Base-by-base conservation (phyloP, 2,329 filamentous ascomycete genomes). In the Aspergillus viridinutans region DNA sequence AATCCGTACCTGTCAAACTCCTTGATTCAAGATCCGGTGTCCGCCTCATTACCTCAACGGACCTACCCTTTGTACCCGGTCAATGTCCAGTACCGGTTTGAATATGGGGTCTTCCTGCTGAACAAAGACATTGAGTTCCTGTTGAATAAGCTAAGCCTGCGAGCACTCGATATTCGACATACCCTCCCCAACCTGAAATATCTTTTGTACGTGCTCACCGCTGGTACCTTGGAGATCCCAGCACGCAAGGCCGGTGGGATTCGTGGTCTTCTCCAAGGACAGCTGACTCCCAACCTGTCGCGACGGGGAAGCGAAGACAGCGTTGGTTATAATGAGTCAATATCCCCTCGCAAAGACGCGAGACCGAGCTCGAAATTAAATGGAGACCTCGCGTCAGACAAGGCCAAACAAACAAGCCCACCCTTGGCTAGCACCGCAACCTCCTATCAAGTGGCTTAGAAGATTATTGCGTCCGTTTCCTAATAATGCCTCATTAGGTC, bases 101-200 rank as follows among this genome's bases (percentile, higher is more conserved):
- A 97, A 67, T 99, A 97, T 72, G 94, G 82, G 10, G 94, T 96
- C 70, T 99, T 97, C 67, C 78, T 97, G n/a, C 82, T 99, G 14
- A 97, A 97, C 77, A 97, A 97, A 75, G 81, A 97, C 69, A 92
- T 99, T 55, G 92, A 97, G 64, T 80, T 86, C 50, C 70, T 89
- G 10, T 78, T 85, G 65, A 83, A 80, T 58, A 76, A 78, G 1
- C 86, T 92, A 62, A 88, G 88, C 0, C 78, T 97, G 12, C 86
- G 88, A 49, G 87, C 96, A 1, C 83, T 97, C 61, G 94, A 99
- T 68, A 91, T 97, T 20, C 84, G 94, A 4, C 91, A 97, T 64
- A 96, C 93, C 0, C 77, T 97, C 6, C 92, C 93, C 1, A 99
- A 99, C 69, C 79, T 99, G 9, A 96, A 96, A 72, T 97, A 96